Evolutionary conservation across 192 early-diverging fungal genomes (phyloP).

Genomic region (Coemansia asiatica): DNA sequence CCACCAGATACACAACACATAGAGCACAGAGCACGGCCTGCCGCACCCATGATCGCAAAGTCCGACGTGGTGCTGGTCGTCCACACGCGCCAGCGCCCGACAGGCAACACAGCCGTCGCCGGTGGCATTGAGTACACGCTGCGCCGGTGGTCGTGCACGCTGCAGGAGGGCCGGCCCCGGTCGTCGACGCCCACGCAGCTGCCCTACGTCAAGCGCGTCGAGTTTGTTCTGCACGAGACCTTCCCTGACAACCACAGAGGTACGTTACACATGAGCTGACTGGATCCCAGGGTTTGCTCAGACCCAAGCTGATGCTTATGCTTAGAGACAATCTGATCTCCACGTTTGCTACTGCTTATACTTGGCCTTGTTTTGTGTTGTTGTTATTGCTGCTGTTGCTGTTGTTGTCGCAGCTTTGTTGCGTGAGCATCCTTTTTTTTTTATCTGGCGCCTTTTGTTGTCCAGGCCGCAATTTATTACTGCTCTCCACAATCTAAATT

Average conservation of each 20-base stretch:
- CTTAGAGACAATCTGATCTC: too few species aligned
- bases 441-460: background rate
- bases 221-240: slow-evolving; percentile 50
- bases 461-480: background rate
- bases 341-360: too few species aligned
- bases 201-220: slow-evolving; percentile 47
- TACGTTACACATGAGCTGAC: slow-evolving; percentile 18
- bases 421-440: too few species aligned
- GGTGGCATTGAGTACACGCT: slow-evolving; percentile 38
- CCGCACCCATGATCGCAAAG: slow-evolving; percentile 17
- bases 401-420: too few species aligned
- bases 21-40: background rate
- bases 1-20: background rate
- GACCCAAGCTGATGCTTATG: too few species aligned
- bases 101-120: slow-evolving; percentile 19
- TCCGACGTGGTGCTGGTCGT: slow-evolving; percentile 30
- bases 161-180: slow-evolving; percentile 39
- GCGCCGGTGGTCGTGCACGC: slow-evolving; percentile 45
- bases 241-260: slow-evolving; percentile 46
- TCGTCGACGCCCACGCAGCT: slow-evolving; percentile 21
- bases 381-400: too few species aligned
- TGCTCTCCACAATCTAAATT: background rate
- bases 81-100: slow-evolving; percentile 37
- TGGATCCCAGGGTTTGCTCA: too few species aligned
- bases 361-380: too few species aligned